Evolutionary conservation across 2,329 filamentous ascomycete genomes (phyloP), one percentile per base, ranked within the genome.

Genomic region (Sarocladium oryzae): DNA sequence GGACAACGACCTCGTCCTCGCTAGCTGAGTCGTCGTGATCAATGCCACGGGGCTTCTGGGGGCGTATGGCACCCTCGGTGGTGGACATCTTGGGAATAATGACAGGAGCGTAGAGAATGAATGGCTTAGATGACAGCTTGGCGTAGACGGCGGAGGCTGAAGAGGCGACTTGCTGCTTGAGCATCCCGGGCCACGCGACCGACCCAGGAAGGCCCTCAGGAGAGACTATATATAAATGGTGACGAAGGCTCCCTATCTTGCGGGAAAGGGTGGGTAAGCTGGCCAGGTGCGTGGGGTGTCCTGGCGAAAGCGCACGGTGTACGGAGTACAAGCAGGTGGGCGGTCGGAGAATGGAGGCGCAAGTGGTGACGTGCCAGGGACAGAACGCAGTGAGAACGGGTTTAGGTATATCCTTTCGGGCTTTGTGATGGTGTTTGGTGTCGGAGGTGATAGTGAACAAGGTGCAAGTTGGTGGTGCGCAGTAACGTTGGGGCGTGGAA

Each of bases 91-190:
- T 61, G 58, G 58, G 55, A 57, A 55, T 56, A 54, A 56, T 52
- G 57, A 56, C 51, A 59, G 55, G 35, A 6, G 48, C 35, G 35
- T 48, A 24, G 49, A 55, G 56, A 45, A 37, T 26, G 46, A 49
- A 50, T 51, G 28, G 52, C 49, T 51, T 54, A 26, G 33, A 20
- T 26, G 30, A 50, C 40, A 33, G 23, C 32, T 50, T 40, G 38
- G 26, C 15, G 33, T 30, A 51, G 60, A 50, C 52, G 55, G 58
- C 56, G 63, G 41, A 55, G 55, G 59, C 57, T 64, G 41, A 58
- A 51, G 50, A 64, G 24, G 67, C 61, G 55, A 67, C 57, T 56
- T 70, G 69, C 58, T 63, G 64, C 59, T 68, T 75, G 62, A 75
- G 69, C 74, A 77, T 76, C 57, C 66, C 71, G 66, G 58, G 32